Percentiles rank a stretch among this genome's conserved stretches.
Conservation (phyloP, 805 yeast species). For the Teunomyces lycoperdinae region DNA sequence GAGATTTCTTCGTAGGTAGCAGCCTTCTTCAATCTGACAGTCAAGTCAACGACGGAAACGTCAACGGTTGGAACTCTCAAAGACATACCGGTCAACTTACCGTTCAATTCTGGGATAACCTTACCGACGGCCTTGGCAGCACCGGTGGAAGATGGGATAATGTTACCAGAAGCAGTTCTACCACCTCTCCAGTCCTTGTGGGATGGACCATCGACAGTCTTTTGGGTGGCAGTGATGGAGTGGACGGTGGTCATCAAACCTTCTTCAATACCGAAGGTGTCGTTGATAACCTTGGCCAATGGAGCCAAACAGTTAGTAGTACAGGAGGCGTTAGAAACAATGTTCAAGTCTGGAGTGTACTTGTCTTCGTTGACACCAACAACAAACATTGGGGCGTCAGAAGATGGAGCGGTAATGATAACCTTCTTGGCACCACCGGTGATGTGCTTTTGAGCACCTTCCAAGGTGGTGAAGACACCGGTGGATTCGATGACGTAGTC, state of each 20-base stretch:
- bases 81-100: constrained; percentile 36
- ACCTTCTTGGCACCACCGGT: constrained; percentile 38
- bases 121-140: constrained; percentile 39
- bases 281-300: constrained; percentile 36
- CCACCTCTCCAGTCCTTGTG: constrained; percentile 41
- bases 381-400: constrained; percentile 37
- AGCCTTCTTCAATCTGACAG: constrained; percentile 29
- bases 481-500: constrained; percentile 34
- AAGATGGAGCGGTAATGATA: constrained; percentile 33
- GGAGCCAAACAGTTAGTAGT: constrained; percentile 39
- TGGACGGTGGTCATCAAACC: constrained; percentile 39
- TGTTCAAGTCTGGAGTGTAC: constrained; percentile 32
- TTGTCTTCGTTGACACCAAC: constrained; percentile 33
- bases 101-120: constrained; percentile 36
- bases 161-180: constrained; percentile 36
- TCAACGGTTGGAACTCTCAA: constrained; percentile 37
- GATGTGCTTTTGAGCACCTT: constrained; percentile 35
- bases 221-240: constrained; percentile 37
- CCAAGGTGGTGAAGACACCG: constrained; percentile 34
- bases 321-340: constrained; percentile 36
- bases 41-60: constrained; percentile 36
- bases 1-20: constrained; percentile 33
- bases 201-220: constrained; percentile 38
- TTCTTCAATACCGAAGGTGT: constrained; percentile 33
- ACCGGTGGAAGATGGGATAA: constrained; percentile 37